These are phyloP conservation scores for Imleria badia DNA, from an alignment of 768 basidiomycete genomes.

Conservation along the genomic window DNA sequence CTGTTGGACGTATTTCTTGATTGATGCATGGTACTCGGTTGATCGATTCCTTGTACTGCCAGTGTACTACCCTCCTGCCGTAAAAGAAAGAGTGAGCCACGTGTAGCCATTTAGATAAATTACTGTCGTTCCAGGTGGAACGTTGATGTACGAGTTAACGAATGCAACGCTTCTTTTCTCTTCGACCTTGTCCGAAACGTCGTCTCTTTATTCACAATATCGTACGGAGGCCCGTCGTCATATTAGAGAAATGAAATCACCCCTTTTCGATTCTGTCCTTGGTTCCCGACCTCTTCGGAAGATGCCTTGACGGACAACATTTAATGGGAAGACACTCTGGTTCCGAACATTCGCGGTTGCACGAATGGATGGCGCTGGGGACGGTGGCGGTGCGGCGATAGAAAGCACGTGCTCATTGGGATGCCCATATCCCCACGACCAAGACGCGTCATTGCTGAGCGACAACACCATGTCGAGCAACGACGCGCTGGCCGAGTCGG, in stretches of 20 bases:
- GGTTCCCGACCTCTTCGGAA: neutral
- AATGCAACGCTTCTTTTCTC: neutral
- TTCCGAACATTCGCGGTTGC: no score
- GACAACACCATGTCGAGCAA: conserved; percentile 30
- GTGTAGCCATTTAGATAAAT: neutral
- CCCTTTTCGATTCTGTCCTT: no score
- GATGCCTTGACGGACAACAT: no score
- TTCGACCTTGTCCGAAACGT: neutral
- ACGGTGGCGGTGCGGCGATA: no score
- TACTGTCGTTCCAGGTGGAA: neutral
- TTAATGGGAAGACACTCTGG: no score
- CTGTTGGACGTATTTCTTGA: neutral
- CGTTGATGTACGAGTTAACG: neutral
- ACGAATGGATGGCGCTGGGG: no score
- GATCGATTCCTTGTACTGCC: neutral
- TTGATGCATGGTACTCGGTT: neutral
- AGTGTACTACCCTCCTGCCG: neutral
- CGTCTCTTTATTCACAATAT: no score
- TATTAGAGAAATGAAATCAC: no score
- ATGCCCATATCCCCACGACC: no score
- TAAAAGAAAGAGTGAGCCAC: neutral
- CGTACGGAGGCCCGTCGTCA: no score
- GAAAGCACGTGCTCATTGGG: no score
- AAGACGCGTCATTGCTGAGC: no score
- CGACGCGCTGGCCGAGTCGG: conserved; percentile 44